Base-by-base conservation (phyloP, 2,329 filamentous ascomycete genomes). In the Peltaster fructicola region DNA sequence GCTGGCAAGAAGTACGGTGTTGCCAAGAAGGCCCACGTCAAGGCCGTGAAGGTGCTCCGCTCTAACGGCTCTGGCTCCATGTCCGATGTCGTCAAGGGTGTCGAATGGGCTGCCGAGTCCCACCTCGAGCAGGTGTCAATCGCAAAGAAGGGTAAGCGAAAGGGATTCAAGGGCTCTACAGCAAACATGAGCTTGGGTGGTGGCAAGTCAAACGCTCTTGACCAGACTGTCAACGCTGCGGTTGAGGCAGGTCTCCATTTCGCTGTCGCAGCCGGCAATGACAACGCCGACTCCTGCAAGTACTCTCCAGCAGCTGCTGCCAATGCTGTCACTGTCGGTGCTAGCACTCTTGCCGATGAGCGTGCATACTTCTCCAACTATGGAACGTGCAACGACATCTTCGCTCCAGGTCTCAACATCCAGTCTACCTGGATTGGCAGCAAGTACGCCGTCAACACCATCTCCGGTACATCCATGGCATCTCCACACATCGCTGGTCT, bases 331-430 rank as follows among this genome's bases (percentile, higher is more conserved):
- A 98, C 88, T 30, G 88, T 98, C 36, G 90, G 85, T 57, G 88
- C 88, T 40, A 91, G 82, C 22, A 88, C 80, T 41, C 70, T 98
- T 32, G 71, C 76, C 47, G 88, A 98, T 51, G 80, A 81, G 65
- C 85, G 88, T 59, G 88, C 88, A 38, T 98, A 95, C 71, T 98
- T 98, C 73, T 98, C 90, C 71, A 98, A 98, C 78, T 95, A 74
- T 57, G 88, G 88, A 56, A 88, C 85, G 68, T 98, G 88, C 70
- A 92, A 85, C 53, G 88, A 98, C 59, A 92, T 98, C 66, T 98
- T 98, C 48, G 88, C 84, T 36, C 88, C 88, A 33, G 88, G 88
- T 49, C 68, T 93, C 47, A 92, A 82, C 73, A 92, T 98, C 46
- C 70, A 80, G 45, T 98, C 88, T 38, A 95, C 88, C 53, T 98